phyloP scores from a whole-genome alignment of 441 rosid genomes.

The Isatis lusitanica region DNA sequence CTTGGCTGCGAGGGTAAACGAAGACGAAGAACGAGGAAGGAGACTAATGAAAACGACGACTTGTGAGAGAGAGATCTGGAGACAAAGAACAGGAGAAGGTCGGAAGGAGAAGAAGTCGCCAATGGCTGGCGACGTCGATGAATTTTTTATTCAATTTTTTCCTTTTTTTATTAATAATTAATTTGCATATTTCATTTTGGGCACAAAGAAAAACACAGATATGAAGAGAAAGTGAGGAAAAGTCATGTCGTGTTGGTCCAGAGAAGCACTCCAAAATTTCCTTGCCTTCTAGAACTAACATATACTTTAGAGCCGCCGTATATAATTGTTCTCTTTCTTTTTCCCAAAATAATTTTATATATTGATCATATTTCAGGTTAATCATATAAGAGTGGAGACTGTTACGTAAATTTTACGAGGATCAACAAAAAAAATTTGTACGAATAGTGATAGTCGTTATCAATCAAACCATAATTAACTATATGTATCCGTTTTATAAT shows the following conservation, averaged over 20 bases:
- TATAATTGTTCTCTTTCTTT: not conserved
- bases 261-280: conserved; percentile 5
- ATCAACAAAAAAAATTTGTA: not conserved
- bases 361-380: not conserved
- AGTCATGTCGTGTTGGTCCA: conserved; percentile 38
- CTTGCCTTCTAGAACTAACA: conserved; percentile 15
- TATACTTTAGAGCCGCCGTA: conserved; percentile 13
- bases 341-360: not conserved
- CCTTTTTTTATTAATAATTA: not conserved
- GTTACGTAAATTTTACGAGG: not conserved
- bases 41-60: conserved; percentile 26
- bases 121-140: conserved; percentile 39
- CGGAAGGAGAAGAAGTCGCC: conserved; percentile 35
- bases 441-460: not conserved
- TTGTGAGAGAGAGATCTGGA: conserved; percentile 26
- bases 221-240: conserved; percentile 28
- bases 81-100: conserved; percentile 25
- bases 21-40: conserved; percentile 26
- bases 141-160: conserved; percentile 23
- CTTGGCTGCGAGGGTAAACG: not conserved
- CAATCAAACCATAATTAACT: not conserved
- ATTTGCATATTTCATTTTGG: not conserved
- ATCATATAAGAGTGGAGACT: not conserved
- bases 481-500: not conserved
- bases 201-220: not conserved